A percentile compares a stretch with the other conserved stretches of the same genome.
These are phyloP conservation scores for Verbena officinalis DNA, from an alignment of 257 asterid species.

Conservation along the genomic window DNA sequence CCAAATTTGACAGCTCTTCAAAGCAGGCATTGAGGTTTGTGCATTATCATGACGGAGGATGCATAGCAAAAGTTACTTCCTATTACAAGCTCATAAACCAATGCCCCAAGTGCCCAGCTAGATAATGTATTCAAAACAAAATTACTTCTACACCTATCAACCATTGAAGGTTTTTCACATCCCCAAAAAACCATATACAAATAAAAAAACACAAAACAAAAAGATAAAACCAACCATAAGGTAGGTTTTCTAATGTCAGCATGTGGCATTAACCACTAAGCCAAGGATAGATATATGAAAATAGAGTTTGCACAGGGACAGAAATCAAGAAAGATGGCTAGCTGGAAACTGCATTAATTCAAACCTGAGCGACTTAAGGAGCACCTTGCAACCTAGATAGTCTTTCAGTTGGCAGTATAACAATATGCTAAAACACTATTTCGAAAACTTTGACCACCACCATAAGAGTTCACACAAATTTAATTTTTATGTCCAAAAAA, in stretches of 20 bases:
- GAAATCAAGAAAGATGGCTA: slow-evolving; percentile 3
- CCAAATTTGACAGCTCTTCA: background rate
- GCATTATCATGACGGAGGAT: background rate
- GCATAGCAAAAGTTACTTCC: background rate
- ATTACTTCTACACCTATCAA: background rate
- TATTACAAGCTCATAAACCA: background rate
- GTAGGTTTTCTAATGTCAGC: too few relatives aligned
- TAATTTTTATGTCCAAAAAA: too few relatives aligned
- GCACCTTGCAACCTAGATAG: background rate
- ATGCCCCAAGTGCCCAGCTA: background rate
- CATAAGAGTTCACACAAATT: too few relatives aligned
- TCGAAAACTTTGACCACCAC: too few relatives aligned
- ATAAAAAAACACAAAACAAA: too few relatives aligned
- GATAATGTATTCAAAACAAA: background rate
- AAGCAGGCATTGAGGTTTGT: background rate
- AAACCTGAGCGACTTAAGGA: background rate
- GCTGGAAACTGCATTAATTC: background rate
- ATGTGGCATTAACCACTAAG: background rate
- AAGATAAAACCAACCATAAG: too few relatives aligned
- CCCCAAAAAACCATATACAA: too few relatives aligned
- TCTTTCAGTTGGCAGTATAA: background rate
- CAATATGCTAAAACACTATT: background rate
- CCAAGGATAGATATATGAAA: background rate
- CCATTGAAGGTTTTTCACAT: background rate
- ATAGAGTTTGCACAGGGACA: background rate